Evolutionary conservation across 768 basidiomycete species (phyloP).

Genomic region (Trametes sanguinea): DNA sequence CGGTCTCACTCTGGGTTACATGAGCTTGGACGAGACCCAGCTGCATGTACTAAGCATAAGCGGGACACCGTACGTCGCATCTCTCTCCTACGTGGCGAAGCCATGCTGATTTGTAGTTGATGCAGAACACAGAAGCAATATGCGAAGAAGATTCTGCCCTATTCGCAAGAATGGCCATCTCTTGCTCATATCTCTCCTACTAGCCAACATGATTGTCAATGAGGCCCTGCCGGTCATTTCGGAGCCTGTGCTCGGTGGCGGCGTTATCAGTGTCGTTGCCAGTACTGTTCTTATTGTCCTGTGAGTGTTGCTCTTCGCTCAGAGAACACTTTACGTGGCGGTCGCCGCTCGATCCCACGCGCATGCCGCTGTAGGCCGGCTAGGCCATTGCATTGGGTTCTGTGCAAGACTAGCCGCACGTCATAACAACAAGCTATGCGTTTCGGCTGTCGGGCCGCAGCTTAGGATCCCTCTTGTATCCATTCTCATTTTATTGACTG

Average conservation of each 20-base stretch:
- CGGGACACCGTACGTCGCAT: conserved; percentile 64
- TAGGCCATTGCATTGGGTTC: too few species aligned
- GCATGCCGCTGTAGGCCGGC: too few species aligned
- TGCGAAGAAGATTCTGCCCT: conserved; percentile 79
- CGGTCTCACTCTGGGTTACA: conserved; percentile 83
- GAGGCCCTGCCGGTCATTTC: conserved; percentile 79
- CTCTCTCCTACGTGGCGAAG: not conserved
- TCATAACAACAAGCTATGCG: too few species aligned
- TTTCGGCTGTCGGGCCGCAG: too few species aligned
- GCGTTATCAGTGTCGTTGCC: conserved; percentile 67
- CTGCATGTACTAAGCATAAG: conserved; percentile 79
- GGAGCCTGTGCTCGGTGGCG: conserved; percentile 73
- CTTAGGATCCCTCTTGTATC: too few species aligned
- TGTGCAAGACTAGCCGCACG: too few species aligned
- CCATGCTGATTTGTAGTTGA: not conserved
- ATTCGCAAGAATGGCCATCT: conserved; percentile 80
- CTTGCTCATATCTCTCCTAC: conserved; percentile 73
- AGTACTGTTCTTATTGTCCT: conserved; percentile 83
- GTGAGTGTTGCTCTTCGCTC: conserved; percentile 45
- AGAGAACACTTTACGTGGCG: not conserved
- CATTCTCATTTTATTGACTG: too few species aligned
- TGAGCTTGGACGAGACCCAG: conserved; percentile 88
- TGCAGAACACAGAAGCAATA: conserved; percentile 70
- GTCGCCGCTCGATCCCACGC: not conserved
- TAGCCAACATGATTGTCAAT: conserved; percentile 89